These are phyloP conservation scores for Russula vinacea DNA, from an alignment of 768 basidiomycete species.

Conservation along the genomic window DNA sequence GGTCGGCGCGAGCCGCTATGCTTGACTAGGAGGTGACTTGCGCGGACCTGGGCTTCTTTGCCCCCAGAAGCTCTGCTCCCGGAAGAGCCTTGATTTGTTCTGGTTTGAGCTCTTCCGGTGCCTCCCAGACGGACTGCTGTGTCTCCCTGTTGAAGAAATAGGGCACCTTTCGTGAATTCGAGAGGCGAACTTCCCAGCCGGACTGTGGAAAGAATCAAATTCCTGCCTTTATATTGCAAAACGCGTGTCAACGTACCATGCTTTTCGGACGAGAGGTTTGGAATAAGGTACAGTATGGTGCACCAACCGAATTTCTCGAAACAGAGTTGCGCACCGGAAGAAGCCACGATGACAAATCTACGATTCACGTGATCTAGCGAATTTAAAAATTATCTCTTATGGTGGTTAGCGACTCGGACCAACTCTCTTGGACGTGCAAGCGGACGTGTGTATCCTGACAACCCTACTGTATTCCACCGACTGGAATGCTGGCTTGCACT, in stretches of 20 bases:
- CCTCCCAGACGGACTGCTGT: slow-evolving; percentile 75
- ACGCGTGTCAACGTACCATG: slow-evolving; percentile 14
- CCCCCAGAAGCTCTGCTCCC: slow-evolving; percentile 57
- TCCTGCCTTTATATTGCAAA: neutral
- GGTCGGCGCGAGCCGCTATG: slow-evolving; percentile 76
- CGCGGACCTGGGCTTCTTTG: slow-evolving; percentile 72
- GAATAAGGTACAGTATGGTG: neutral
- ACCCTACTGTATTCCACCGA: too few relatives aligned
- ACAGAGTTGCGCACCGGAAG: too few relatives aligned
- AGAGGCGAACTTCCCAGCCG: slow-evolving; percentile 85
- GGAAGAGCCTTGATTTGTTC: slow-evolving; percentile 62
- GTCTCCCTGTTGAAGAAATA: slow-evolving; percentile 85
- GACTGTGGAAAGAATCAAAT: slow-evolving; percentile 4
- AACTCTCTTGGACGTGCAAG: too few relatives aligned
- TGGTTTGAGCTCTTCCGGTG: slow-evolving; percentile 57
- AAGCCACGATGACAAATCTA: too few relatives aligned
- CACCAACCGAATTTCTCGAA: too few relatives aligned
- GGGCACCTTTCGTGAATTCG: slow-evolving; percentile 67
- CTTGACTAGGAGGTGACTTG: slow-evolving; percentile 95
- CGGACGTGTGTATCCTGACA: too few relatives aligned
- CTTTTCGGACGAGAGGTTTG: neutral
- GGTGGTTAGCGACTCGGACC: too few relatives aligned
- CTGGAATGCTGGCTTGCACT: too few relatives aligned
- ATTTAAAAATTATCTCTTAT: too few relatives aligned
- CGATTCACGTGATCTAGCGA: too few relatives aligned